Conservation (phyloP, 192 early-diverging fungal genomes). For the Dispira parvispora region DNA sequence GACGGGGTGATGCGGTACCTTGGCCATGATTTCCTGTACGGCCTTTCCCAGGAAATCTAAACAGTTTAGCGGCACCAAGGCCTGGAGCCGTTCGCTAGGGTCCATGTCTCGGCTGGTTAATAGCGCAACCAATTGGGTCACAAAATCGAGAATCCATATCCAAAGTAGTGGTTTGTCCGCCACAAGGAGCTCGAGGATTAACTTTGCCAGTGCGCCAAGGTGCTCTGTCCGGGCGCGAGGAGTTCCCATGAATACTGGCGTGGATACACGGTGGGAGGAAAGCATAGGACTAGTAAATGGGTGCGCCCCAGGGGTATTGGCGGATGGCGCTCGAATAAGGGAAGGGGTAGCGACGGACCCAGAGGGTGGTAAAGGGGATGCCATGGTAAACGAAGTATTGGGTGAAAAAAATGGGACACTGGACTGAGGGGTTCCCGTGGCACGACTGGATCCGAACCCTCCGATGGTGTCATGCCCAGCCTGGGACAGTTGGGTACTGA, state of each 20-base stretch:
- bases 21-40: not conserved
- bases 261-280: not conserved
- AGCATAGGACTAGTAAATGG: not conserved
- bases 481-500: not conserved
- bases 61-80: not conserved
- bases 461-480: not conserved
- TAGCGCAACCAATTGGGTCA: not conserved
- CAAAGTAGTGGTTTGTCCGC: not conserved
- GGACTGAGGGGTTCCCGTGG: conserved; percentile 6
- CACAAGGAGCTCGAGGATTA: not conserved
- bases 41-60: not conserved
- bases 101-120: not conserved
- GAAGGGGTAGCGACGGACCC: not conserved
- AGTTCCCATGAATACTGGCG: not conserved
- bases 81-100: not conserved
- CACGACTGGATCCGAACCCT: not conserved
- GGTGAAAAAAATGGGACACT: not conserved
- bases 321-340: not conserved
- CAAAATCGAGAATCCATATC: not conserved
- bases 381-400: not conserved
- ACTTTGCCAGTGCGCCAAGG: not conserved
- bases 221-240: not conserved
- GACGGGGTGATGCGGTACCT: not conserved
- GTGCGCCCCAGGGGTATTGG: not conserved
- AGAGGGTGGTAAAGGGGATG: not conserved